Conservation (phyloP, 2,329 filamentous ascomycete genomes). For the Colletotrichum simmondsii region DNA sequence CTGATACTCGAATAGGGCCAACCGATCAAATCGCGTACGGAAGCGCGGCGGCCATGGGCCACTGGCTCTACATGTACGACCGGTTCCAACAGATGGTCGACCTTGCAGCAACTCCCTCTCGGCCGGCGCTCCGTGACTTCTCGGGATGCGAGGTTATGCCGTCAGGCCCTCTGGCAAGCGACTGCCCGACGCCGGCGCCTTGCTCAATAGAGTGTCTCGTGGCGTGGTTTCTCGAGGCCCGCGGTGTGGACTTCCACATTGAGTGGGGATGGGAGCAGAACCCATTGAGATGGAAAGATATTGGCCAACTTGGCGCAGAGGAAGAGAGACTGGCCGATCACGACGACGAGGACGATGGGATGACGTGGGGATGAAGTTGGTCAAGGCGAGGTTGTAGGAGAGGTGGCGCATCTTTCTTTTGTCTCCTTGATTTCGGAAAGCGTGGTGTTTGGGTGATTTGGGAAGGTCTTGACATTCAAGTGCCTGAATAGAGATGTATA, state of each 20-base stretch:
- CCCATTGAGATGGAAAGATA: conserved; percentile 13
- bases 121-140: conserved; percentile 30
- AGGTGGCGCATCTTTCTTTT: not conserved
- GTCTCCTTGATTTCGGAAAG: not conserved
- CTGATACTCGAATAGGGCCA: conserved; percentile 1
- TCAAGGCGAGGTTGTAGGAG: too few species aligned
- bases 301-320: conserved; percentile 17
- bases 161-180: conserved; percentile 19
- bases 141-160: conserved; percentile 34
- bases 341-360: conserved; percentile 9
- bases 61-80: conserved; percentile 35
- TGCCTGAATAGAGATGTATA: not conserved
- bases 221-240: conserved; percentile 34
- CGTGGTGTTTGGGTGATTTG: conserved; percentile 17
- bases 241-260: conserved; percentile 29
- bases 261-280: conserved; percentile 33
- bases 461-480: not conserved
- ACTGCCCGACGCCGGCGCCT: conserved; percentile 29
- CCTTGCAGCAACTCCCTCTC: conserved; percentile 24
- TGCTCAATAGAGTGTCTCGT: conserved; percentile 35
- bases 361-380: conserved; percentile 14
- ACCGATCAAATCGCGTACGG: conserved; percentile 36
- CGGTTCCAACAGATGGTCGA: conserved; percentile 31
- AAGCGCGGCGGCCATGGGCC: conserved; percentile 30
- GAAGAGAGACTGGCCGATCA: conserved; percentile 25